phyloP scores from a whole-genome alignment of 768 basidiomycete genomes.

The Tulasnella sp. region DNA sequence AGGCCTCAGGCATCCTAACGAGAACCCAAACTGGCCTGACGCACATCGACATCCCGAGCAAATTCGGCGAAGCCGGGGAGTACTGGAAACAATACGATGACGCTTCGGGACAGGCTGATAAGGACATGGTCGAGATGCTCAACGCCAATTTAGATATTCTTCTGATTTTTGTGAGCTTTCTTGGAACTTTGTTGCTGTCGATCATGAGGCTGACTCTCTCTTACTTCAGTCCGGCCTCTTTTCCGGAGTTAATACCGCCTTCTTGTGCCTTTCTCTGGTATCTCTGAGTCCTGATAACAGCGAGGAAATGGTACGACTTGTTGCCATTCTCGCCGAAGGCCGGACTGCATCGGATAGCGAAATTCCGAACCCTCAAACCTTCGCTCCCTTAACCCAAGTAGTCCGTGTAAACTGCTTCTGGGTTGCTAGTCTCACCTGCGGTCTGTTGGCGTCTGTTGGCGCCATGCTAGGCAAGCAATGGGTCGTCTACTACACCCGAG shows the following conservation, averaged over 20 bases:
- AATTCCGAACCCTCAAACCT: neutral
- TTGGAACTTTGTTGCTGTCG: no score
- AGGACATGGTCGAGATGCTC: constrained; percentile 20
- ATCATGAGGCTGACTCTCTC: no score
- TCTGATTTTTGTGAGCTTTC: constrained; percentile 11
- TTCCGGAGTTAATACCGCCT: constrained; percentile 28
- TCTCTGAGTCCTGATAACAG: constrained; percentile 1
- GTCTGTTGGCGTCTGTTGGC: constrained; percentile 5
- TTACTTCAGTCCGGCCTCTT: constrained; percentile 29
- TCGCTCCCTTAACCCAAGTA: constrained; percentile 3
- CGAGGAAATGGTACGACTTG: constrained; percentile 8
- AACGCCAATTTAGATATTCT: constrained; percentile 1
- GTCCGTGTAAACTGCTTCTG: constrained; percentile 29
- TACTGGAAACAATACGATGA: constrained; percentile 23
- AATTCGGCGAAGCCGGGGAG: constrained; percentile 14
- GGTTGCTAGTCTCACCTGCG: constrained; percentile 17
- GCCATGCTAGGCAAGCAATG: constrained; percentile 30
- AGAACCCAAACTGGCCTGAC: neutral
- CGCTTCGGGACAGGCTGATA: neutral
- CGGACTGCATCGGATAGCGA: neutral
- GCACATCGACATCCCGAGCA: constrained; percentile 2
- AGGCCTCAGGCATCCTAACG: neutral
- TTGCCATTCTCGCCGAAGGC: neutral
- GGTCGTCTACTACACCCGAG: constrained; percentile 7
- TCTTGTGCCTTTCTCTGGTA: constrained; percentile 1